These are phyloP conservation scores for Phaeosphaeria sp. DNA, from an alignment of 2,329 filamentous ascomycete species.

Conservation along the genomic window DNA sequence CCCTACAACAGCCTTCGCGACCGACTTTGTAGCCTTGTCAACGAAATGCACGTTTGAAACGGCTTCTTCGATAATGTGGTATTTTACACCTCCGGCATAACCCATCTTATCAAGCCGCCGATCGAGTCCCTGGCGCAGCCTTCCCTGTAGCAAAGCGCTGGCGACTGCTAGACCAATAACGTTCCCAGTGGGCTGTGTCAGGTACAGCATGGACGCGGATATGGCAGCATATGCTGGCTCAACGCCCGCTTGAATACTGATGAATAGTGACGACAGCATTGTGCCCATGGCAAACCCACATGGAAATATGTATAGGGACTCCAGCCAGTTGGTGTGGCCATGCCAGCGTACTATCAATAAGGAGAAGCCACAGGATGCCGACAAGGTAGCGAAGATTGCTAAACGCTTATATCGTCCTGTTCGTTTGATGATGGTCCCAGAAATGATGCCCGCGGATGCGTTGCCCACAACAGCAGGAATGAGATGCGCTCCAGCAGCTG, in stretches of 20 bases:
- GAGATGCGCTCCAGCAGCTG: conserved; percentile 65
- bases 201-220: conserved; percentile 29
- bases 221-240: conserved; percentile 26
- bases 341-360: conserved; percentile 37
- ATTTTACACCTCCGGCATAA: conserved; percentile 6
- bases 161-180: conserved; percentile 31
- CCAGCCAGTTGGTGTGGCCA: conserved; percentile 33
- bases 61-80: conserved; percentile 26
- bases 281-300: conserved; percentile 37
- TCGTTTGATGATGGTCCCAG: conserved; percentile 51
- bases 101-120: conserved; percentile 16
- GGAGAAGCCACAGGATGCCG: conserved; percentile 26
- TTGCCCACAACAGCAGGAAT: conserved; percentile 73
- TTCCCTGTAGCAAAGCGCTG: conserved; percentile 29
- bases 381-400: conserved; percentile 22
- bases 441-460: conserved; percentile 66
- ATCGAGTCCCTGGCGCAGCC: conserved; percentile 22
- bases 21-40: conserved; percentile 17
- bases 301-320: conserved; percentile 35
- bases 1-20: conserved; percentile 18
- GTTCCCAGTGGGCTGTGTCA: conserved; percentile 20
- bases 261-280: conserved; percentile 32
- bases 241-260: conserved; percentile 31
- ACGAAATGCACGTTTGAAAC: conserved; percentile 28
- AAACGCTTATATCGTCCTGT: conserved; percentile 36